Evolutionary conservation across 257 asterid species (phyloP), one percentile per base, ranked within the genome.

Genomic region (Lithospermum erythrorhizon): DNA sequence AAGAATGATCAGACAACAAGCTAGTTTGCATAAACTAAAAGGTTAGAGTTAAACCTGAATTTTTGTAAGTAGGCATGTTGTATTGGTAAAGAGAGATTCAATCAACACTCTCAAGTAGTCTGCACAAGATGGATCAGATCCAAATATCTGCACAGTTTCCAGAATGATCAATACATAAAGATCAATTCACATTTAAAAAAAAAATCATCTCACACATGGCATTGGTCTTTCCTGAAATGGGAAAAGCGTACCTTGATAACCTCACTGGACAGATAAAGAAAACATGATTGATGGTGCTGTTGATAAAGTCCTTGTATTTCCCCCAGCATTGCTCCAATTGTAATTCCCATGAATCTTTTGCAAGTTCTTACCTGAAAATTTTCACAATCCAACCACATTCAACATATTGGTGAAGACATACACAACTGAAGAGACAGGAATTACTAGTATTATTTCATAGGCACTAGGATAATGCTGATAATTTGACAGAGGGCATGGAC

Each of bases 241-340:
- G 56, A 49, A 16, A 57, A 60, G 13, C 47, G 8, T 54, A 91
- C 96, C 98, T 91, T 89, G 65, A 91, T 89, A 73, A 88, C 95
- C 84, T 91, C 98, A 78, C 98, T 88, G 29, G 97, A 82, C 68
- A 91, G 95, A 77, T 91, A 91, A 67, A 90, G 90, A 67, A 90
- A 86, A 57, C 98, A 91, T 24, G 98, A 89, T 70, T 91, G 97
- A 70, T 86, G 93, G 71, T 91, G 89, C 63, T 82, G 95, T 67
- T 67, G 76, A 75, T 78, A 91, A 23, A 91, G 76, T 65, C 74
- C 81, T 74, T 91, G 97, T 81, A 91, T 91, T 87, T 86, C 98
- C 80, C 81, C 97, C 32, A 93, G 85, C 77, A 93, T 93, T 61
- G 77, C 94, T 72, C 95, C 98, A 64, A 93, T 83, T 61, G 97